These are phyloP conservation scores for Colletotrichum sp. DNA, from an alignment of 2,329 filamentous ascomycete genomes.

Conservation along the genomic window DNA sequence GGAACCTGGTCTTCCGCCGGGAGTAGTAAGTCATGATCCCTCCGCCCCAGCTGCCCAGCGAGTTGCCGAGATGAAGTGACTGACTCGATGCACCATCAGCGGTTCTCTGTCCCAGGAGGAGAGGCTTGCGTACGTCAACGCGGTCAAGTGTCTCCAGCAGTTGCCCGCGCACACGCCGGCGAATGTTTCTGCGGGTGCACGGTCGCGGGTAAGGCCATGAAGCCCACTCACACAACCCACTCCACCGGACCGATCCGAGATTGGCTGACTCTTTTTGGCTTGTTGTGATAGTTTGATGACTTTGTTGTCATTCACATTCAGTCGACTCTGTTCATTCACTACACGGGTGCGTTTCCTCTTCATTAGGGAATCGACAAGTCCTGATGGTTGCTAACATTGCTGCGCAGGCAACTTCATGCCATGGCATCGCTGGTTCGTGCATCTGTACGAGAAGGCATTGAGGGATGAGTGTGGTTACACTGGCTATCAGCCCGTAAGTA, in stretches of 20 bases:
- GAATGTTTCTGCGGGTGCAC: conserved; percentile 43
- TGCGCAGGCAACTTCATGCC: conserved; percentile 15
- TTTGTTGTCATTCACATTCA: conserved; percentile 22
- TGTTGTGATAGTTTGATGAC: conserved; percentile 9
- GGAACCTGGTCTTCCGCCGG: conserved; percentile 29
- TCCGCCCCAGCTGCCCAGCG: not conserved
- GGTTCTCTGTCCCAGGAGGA: conserved; percentile 34
- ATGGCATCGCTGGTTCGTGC: conserved; percentile 20
- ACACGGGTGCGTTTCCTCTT: not conserved
- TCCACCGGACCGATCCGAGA: conserved; percentile 40
- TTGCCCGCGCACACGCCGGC: conserved; percentile 39
- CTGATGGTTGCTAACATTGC: not conserved
- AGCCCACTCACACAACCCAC: conserved; percentile 37
- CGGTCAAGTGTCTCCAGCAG: conserved; percentile 48
- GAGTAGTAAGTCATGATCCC: conserved; percentile 30
- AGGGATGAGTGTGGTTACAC: conserved; percentile 23
- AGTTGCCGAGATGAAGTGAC: not conserved
- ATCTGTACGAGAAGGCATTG: conserved; percentile 19
- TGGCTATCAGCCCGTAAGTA: conserved; percentile 19
- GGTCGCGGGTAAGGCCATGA: conserved; percentile 47
- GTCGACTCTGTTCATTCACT: conserved; percentile 3
- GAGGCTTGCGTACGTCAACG: conserved; percentile 46
- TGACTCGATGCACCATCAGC: conserved; percentile 10
- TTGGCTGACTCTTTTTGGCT: not conserved
- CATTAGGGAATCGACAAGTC: rapidly evolving